Evolutionary conservation across 2,329 filamentous ascomycete genomes (phyloP), one percentile per base, ranked within the genome.

Genomic region (Arthrobotrys sinensis): DNA sequence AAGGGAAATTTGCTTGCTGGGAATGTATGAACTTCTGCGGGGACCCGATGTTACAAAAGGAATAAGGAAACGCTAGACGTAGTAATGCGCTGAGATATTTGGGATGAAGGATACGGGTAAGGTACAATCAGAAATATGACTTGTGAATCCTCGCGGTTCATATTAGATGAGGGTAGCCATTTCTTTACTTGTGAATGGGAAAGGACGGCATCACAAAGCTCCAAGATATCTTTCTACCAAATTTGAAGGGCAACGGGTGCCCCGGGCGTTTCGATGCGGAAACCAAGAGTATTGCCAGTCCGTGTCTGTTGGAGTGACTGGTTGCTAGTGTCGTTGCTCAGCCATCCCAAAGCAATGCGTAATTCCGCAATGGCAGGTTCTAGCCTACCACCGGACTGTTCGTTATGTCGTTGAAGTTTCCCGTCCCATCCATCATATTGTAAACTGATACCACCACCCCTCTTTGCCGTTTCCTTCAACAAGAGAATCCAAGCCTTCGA

Each of bases 381-480:
- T 84, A 99, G 88, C 82, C 92, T 92, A 28, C 93, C 94, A 48
- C 91, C 91, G 4, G 93, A 95, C 80, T 91, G 90, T 80, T 96
- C 90, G 83, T 98, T 95, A 85, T 99, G 96, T 83, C 93, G 93
- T 28, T 90, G 87, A 52, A 99, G 86, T 81, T 90, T 93, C 84
- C 96, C 91, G 82, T 98, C 95, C 96, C 96, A 99, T 76, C 93
- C 93, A 66, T 92, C 94, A 55, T 93, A 93, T 82, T 97, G 93
- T 80, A 99, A 83, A 80, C 93, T 90, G 82, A 98, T 96, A 38
- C 96, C 96, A 32, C 93, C 94, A 10, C 93, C 95, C 81, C 92
- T 89, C 86, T 98, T 98, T 21, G 92, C 91, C 1, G 94, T 93
- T 84, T 99, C 96, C 79, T 91, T 91, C 81, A 99, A 92, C 62